Evolutionary conservation across 2,329 filamentous ascomycete species (phyloP).

Genomic region (Diaporthe sp.): DNA sequence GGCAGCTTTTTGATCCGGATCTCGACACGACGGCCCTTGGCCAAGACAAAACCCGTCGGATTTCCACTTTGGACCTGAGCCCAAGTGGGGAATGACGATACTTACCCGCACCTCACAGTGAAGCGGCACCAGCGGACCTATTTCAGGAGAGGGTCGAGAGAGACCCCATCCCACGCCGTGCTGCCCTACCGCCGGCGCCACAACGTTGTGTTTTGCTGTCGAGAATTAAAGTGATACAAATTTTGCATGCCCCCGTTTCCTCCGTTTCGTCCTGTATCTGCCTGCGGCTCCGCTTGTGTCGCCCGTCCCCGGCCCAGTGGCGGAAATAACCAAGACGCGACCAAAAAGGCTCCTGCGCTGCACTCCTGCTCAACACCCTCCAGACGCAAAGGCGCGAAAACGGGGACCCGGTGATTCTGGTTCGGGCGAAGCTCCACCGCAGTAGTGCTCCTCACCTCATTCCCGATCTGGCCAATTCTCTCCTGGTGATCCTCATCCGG

Average conservation of each 20-base stretch:
- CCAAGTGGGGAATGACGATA: constrained; percentile 42
- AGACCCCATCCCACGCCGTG: constrained; percentile 25
- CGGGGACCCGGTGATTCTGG: constrained; percentile 33
- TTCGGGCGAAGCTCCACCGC: constrained; percentile 31
- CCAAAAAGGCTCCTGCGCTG: neutral
- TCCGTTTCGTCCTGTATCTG: constrained; percentile 31
- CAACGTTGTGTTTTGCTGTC: constrained; percentile 31
- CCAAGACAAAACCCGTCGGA: constrained; percentile 30
- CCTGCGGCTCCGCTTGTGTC: constrained; percentile 31
- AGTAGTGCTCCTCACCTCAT: constrained; percentile 35
- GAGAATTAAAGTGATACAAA: constrained; percentile 19
- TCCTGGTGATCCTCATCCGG: constrained; percentile 32
- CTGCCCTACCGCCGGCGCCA: constrained; percentile 31
- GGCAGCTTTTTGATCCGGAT: constrained; percentile 8
- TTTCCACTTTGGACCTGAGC: constrained; percentile 37
- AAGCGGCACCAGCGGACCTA: constrained; percentile 37
- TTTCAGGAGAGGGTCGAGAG: constrained; percentile 35
- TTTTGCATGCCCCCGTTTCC: constrained; percentile 10
- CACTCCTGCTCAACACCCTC: constrained; percentile 9
- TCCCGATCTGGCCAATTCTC: constrained; percentile 38
- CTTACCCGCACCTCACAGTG: constrained; percentile 35
- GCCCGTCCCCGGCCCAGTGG: constrained; percentile 25
- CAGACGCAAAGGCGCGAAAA: constrained; percentile 11
- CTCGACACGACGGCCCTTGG: constrained; percentile 27
- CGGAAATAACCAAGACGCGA: constrained; percentile 31